These are phyloP conservation scores for Fomitopsis pulvina DNA, from an alignment of 768 basidiomycete genomes.

Conservation along the genomic window DNA sequence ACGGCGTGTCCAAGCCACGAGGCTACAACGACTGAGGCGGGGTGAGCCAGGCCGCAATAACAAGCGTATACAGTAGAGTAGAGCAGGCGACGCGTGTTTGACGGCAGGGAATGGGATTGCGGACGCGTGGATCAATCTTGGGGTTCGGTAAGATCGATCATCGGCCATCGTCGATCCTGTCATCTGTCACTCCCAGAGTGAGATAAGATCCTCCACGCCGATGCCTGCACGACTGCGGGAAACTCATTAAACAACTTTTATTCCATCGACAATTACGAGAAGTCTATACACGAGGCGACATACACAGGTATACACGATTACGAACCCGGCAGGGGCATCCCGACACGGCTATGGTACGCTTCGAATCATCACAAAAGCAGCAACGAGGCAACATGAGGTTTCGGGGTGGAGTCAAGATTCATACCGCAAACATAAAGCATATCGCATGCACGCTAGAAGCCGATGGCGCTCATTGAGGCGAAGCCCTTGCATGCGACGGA, in stretches of 20 bases:
- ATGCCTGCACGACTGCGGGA: not conserved
- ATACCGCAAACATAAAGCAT: not conserved
- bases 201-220: conserved; percentile 4
- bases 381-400: no score
- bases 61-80: not conserved
- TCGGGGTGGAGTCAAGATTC: no score
- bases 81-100: not conserved
- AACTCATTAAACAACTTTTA: not conserved
- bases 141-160: conserved; percentile 5
- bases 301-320: not conserved
- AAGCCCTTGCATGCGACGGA: conserved; percentile 31
- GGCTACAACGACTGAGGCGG: conserved; percentile 52
- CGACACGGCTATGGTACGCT: no score
- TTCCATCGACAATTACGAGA: not conserved
- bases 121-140: conserved; percentile 8
- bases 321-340: no score
- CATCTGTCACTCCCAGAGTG: not conserved
- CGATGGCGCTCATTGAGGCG: conserved; percentile 21
- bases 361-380: no score
- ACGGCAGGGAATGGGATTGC: not conserved
- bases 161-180: conserved; percentile 11
- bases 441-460: not conserved
- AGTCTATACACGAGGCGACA: not conserved
- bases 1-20: conserved; percentile 31
- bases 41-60: not conserved